A percentile compares a stretch with the other conserved stretches of the same genome.
Conservation (phyloP, 2,329 filamentous ascomycete genomes). For the Coniochaeta prunicola region DNA sequence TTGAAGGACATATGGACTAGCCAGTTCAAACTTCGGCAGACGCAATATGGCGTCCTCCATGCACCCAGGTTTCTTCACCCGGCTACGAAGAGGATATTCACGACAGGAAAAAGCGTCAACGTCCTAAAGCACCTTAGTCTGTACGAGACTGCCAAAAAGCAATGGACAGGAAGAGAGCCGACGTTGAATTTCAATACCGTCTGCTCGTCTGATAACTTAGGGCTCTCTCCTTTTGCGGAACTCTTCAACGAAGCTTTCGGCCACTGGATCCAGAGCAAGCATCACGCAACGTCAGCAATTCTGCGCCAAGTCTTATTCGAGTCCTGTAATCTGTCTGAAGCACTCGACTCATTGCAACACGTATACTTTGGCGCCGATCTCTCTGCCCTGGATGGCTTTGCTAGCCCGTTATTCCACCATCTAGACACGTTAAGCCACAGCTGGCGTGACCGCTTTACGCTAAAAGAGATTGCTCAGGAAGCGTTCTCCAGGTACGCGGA, state of each 20-base stretch:
- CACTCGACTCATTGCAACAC: conserved; percentile 59
- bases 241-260: conserved; percentile 66
- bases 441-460: conserved; percentile 77
- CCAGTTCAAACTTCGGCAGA: conserved; percentile 60
- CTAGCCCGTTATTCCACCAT: conserved; percentile 64
- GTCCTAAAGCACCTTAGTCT: conserved; percentile 68
- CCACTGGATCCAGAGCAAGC: conserved; percentile 69
- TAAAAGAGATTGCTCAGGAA: conserved; percentile 71
- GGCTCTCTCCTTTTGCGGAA: conserved; percentile 64
- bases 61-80: conserved; percentile 70
- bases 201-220: conserved; percentile 31
- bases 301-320: conserved; percentile 62
- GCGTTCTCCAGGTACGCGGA: conserved; percentile 58
- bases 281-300: conserved; percentile 59
- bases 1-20: conserved; percentile 67
- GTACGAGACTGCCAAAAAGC: conserved; percentile 28
- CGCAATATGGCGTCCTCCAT: conserved; percentile 52
- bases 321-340: conserved; percentile 57
- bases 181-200: conserved; percentile 53
- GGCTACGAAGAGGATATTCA: conserved; percentile 67
- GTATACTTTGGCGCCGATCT: conserved; percentile 77
- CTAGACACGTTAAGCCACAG: conserved; percentile 52
- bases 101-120: conserved; percentile 79
- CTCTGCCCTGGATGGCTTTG: conserved; percentile 56
- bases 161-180: conserved; percentile 19